Evolutionary conservation across 2,329 filamentous ascomycete species (phyloP).

Genomic region (Ascochyta lentis): DNA sequence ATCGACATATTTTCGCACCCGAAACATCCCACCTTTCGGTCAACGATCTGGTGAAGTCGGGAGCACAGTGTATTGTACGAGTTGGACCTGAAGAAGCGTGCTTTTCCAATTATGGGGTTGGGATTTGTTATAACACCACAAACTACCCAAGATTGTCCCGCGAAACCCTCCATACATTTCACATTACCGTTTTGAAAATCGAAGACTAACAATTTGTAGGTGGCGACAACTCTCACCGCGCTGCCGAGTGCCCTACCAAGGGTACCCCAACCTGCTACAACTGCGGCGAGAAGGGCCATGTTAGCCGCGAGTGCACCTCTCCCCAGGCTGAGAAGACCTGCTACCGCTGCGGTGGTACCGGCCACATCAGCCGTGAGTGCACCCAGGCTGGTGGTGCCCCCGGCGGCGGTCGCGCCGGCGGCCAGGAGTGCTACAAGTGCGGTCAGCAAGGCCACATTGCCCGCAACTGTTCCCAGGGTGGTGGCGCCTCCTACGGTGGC

Average conservation of each 20-base stretch:
- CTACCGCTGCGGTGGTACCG: conserved; percentile 78
- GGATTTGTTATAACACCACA: not conserved
- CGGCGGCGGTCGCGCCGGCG: conserved; percentile 53
- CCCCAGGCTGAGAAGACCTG: conserved; percentile 83
- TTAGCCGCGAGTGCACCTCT: conserved; percentile 85
- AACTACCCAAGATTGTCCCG: not conserved
- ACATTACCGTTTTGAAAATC: not conserved
- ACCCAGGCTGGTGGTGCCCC: conserved; percentile 59
- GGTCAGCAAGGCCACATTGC: conserved; percentile 96
- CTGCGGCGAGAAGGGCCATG: conserved; percentile 58
- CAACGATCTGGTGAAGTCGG: not conserved
- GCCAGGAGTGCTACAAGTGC: conserved; percentile 93
- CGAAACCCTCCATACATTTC: not conserved
- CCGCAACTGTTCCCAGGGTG: conserved; percentile 79
- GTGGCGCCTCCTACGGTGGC: conserved; percentile 41
- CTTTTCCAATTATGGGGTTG: not conserved
- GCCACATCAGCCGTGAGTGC: conserved; percentile 93
- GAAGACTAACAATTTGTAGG: conserved; percentile 39
- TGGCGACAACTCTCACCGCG: conserved; percentile 58
- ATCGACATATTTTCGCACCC: not conserved
- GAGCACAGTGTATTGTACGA: not conserved
- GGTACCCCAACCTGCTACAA: conserved; percentile 57
- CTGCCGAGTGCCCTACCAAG: conserved; percentile 60
- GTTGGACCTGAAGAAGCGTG: not conserved
- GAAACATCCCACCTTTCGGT: not conserved